These are phyloP conservation scores for Sphaerobolus stellatus DNA, from an alignment of 1,284 basidiomycete genomes.

Conservation along the genomic window DNA sequence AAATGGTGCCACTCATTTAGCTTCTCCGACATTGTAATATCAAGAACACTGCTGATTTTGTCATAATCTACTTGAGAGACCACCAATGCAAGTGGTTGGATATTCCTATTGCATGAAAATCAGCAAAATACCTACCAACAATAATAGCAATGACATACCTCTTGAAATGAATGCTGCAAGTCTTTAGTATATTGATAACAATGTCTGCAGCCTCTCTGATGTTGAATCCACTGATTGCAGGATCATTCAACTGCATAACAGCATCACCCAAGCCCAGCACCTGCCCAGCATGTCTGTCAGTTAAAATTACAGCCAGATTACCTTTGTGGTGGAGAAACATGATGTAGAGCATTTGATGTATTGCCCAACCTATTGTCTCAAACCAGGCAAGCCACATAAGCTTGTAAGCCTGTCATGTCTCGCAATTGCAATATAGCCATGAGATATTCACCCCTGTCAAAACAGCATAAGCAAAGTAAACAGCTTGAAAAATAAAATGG, in stretches of 20 bases:
- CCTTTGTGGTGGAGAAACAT: not conserved
- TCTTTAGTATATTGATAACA: constrained; percentile 1
- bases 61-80: not conserved
- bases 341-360: not conserved
- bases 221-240: not conserved
- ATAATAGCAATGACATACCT: not conserved
- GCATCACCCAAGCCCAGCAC: not conserved
- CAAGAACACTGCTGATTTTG: not conserved
- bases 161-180: not conserved
- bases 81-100: not conserved
- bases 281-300: constrained; percentile 1
- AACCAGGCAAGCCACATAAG: not conserved
- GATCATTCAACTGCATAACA: constrained; percentile 1
- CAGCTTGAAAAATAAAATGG: too few species aligned
- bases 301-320: not conserved
- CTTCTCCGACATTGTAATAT: not conserved
- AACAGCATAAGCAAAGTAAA: too few species aligned
- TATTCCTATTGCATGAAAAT: too few species aligned
- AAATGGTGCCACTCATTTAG: not conserved
- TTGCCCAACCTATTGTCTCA: not conserved
- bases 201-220: not conserved
- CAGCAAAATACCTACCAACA: too few species aligned
- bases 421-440: constrained; percentile 1
- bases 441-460: not conserved
- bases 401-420: not conserved